Evolutionary conservation across 768 basidiomycete genomes (phyloP), one percentile per base, ranked within the genome.

Genomic region (Leccinellum albellum): DNA sequence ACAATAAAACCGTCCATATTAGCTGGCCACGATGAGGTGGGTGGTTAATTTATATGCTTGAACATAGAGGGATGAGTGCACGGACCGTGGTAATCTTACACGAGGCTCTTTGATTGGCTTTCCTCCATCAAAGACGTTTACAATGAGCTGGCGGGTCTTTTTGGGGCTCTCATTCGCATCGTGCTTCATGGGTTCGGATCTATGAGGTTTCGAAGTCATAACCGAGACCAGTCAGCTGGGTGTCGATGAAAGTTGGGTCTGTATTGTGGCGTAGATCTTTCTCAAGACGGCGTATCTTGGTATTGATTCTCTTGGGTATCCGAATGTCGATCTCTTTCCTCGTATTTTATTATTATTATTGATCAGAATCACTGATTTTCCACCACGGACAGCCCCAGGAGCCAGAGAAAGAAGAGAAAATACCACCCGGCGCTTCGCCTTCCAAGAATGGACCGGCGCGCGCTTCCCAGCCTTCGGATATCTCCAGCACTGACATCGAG

Each of bases 21-120:
- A 37, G 42, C 31, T 21, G 51, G 40, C 7, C 44, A 23, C 20
- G 50, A 56, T 24, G 52, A 65, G 62, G 66, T 69, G 29, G 28
- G 65, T 60, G 9, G 24, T 54, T 1, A 10, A 23, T 23, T 28
- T 17, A 4, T 29, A 15, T 17, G 15, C 24, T 23, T 15, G 5
- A 33, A 23, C 8, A 26, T 32, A 15, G 32, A 6, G 37, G 32
- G 3, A 13, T 37, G 31, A 10, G 31, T 24, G 21, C n/a, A 17
- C 29, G 49, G 40, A 20, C 20, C 20, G 35, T 14, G 50, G 29
- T 6, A 8, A 26, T 48, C 52, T 40, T 40, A 45, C 6, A 29
- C 32, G 14, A 37, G 28, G 24, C 12, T 32, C 15, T 12, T 35
- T 56, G 54, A 35, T 51, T 54, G 21, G 44, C 46, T 49, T 51